Base-by-base conservation (phyloP, 2,329 filamentous ascomycete genomes). In the Metarhizium guizhouense region DNA sequence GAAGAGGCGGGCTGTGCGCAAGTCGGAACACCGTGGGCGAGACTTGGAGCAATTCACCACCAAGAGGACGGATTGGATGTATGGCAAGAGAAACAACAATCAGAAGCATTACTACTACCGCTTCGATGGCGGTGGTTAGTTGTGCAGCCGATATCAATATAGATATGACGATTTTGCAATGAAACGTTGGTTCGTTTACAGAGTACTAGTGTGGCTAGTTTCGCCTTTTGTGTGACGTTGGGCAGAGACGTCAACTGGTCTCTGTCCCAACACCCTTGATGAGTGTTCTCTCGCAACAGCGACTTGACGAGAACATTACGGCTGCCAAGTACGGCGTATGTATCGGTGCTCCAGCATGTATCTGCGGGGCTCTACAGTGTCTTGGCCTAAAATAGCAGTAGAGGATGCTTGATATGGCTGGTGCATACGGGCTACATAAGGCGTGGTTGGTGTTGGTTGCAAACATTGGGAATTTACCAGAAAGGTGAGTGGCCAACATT, bases 51-150 rank as follows among this genome's bases (percentile, higher is more conserved):
- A 86, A 60, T 76, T 82, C 53, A 78, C 81, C 32, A 75, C 79
- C 60, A 83, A 81, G 65, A 78, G 79, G 59, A 85, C 85, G 63
- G 80, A 88, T 59, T 87, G 84, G 73, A 80, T 81, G 36, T 80
- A 90, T 65, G 86, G 93, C 66, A 87, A 83, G 75, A 81, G 81
- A 64, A 78, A 75, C 58, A 96, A 96, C 73, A 81, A 81, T 76
- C 90, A 95, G 70, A 80, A 81, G 68, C 75, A 74, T 62, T 82
- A 80, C 70, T 79, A 79, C 66, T 80, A 80, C 72, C 76, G 70
- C 53, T 76, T 74, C 61, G 65, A 72, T 59, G 68, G 68, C 54
- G 74, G 74, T 67, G 74, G 74, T 70, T 76, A 70, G 66, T 62
- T 20, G 38, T 32, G 32, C 25, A 53, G 43, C 45, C 20, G 25